A percentile compares a stretch with the other conserved stretches of the same genome.
Evolutionary conservation across 176 grass and related monocot genomes (phyloP).

Genomic region (Elaeis guineensis): DNA sequence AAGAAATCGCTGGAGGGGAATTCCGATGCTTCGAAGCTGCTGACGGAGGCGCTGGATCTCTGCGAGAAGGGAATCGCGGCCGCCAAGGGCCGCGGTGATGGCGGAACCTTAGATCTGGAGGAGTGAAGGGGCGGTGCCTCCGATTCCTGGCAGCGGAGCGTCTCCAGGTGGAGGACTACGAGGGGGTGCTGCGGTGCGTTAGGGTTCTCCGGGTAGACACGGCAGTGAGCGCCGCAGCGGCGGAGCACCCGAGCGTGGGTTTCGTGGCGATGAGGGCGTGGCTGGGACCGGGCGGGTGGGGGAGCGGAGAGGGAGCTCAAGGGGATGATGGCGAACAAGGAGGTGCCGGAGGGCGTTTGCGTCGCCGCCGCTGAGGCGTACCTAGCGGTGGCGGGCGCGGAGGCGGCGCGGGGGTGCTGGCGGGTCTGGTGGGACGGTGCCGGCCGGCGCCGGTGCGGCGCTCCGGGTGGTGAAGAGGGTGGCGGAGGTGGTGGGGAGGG

Average conservation of each 20-base stretch:
- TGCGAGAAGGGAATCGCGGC: constrained; percentile 59
- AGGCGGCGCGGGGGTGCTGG: constrained; percentile 50
- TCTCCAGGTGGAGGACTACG: constrained; percentile 50
- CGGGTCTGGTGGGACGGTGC: constrained; percentile 48
- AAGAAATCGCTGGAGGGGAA: constrained; percentile 35
- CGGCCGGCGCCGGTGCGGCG: constrained; percentile 37
- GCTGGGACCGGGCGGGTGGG: constrained; percentile 40
- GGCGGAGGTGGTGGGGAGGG: constrained; percentile 29
- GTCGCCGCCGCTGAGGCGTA: constrained; percentile 69
- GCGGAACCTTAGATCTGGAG: constrained; percentile 36
- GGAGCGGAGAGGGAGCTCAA: constrained; percentile 74
- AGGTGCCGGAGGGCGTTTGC: constrained; percentile 42
- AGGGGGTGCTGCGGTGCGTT: constrained; percentile 65
- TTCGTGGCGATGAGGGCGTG: constrained; percentile 55
- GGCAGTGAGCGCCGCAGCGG: not conserved
- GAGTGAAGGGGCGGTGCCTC: constrained; percentile 46
- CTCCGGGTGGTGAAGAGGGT: constrained; percentile 62
- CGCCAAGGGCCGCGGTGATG: not conserved
- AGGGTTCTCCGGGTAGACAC: constrained; percentile 31
- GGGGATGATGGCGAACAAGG: constrained; percentile 48
- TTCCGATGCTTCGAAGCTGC: constrained; percentile 51
- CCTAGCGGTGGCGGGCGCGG: constrained; percentile 38
- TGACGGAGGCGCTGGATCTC: constrained; percentile 80
- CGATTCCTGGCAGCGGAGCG: constrained; percentile 73
- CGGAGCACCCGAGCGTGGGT: constrained; percentile 71